These are phyloP conservation scores for Antitrichia curtipendula DNA, from an alignment of 225 moss, liverwort and hornwort genomes.

Conservation along the genomic window DNA sequence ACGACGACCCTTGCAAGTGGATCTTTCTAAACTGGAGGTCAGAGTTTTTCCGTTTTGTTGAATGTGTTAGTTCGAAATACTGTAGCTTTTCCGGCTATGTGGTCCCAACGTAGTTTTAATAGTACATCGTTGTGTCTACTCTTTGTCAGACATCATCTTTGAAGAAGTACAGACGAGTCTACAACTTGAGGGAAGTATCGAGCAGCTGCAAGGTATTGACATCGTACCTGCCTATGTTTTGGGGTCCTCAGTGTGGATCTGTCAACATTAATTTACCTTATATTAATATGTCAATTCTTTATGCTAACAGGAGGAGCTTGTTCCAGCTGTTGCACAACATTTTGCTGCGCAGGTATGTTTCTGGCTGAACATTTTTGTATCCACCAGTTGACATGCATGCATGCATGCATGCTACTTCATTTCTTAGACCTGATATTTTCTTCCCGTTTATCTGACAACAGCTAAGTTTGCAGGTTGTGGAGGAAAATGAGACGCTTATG, in stretches of 20 bases:
- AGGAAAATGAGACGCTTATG: conserved; percentile 86
- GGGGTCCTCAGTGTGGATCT: background rate
- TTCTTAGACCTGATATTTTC: background rate
- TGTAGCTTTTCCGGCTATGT: background rate
- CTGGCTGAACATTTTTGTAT: background rate
- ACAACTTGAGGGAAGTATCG: conserved; percentile 86
- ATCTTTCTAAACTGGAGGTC: conserved; percentile 91
- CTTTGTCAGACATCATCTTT: conserved; percentile 71
- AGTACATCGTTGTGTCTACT: background rate
- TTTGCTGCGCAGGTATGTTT: conserved; percentile 75
- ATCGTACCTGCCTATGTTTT: background rate
- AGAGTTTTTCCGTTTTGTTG: background rate
- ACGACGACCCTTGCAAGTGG: conserved; percentile 76
- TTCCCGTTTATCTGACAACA: background rate
- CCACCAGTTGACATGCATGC: background rate
- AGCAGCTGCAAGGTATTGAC: conserved; percentile 80
- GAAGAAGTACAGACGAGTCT: conserved; percentile 92
- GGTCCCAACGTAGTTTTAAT: background rate
- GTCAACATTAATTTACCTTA: background rate
- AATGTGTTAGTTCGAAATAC: background rate
- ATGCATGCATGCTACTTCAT: background rate
- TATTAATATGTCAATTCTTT: background rate
- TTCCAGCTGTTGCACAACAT: conserved; percentile 84
- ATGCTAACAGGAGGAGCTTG: conserved; percentile 76
- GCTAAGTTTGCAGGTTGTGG: conserved; percentile 56